Evolutionary conservation across 768 basidiomycete species (phyloP).

Genomic region (Trametes cinnabarina): DNA sequence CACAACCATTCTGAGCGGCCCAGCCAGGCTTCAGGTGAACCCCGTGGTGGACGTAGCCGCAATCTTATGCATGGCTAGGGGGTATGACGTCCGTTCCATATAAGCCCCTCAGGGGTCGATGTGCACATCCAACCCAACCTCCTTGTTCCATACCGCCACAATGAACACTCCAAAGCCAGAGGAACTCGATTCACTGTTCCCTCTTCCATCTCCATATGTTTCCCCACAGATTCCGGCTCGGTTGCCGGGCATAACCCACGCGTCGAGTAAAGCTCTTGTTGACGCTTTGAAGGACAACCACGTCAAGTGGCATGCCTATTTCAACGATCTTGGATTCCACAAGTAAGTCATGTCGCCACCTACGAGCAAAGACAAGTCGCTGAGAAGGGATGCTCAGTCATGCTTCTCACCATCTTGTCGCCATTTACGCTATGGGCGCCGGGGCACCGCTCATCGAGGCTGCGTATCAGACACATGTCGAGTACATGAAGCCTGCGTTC

Average conservation of each 20-base stretch:
- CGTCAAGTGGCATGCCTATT: constrained; percentile 46
- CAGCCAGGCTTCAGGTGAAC: neutral
- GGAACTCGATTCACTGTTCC: constrained; percentile 11
- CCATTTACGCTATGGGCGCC: constrained; percentile 59
- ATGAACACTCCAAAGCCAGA: neutral
- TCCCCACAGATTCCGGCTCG: constrained; percentile 10
- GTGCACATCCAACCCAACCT: neutral
- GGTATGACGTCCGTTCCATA: neutral
- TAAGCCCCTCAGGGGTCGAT: neutral
- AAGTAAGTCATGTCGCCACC: constrained; percentile 38
- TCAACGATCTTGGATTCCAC: constrained; percentile 46
- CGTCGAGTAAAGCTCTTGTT: constrained; percentile 31
- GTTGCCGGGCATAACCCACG: constrained; percentile 24
- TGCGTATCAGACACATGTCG: constrained; percentile 42
- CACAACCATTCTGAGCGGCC: neutral
- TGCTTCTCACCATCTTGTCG: constrained; percentile 7
- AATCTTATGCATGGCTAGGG: neutral
- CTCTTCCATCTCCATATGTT: neutral
- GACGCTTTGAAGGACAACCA: constrained; percentile 48
- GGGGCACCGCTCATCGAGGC: constrained; percentile 39
- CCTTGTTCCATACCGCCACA: neutral
- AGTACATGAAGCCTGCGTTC: constrained; percentile 38
- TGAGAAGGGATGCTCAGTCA: neutral
- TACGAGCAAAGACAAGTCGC: too few relatives aligned
- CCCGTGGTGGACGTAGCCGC: neutral